Evolutionary conservation across 805 yeast genomes (phyloP).

Genomic region (Candida ortonii): DNA sequence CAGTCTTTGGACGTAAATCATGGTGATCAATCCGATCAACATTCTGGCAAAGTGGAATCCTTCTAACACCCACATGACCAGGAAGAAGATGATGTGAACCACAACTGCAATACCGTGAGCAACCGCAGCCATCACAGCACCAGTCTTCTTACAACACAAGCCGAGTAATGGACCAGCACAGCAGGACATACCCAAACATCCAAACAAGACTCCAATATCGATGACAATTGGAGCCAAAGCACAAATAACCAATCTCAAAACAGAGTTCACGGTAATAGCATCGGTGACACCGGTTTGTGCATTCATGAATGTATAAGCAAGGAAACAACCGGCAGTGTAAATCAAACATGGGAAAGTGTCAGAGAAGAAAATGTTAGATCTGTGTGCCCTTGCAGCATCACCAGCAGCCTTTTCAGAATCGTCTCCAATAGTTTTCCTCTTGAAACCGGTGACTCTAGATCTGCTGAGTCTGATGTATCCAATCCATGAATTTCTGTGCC

Average conservation of each 20-base stretch:
- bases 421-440: constrained; percentile 69
- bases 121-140: constrained; percentile 90
- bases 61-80: constrained; percentile 96
- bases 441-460: constrained; percentile 84
- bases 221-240: constrained; percentile 88
- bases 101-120: constrained; percentile 95
- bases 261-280: constrained; percentile 60
- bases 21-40: constrained; percentile 80
- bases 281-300: constrained; percentile 79
- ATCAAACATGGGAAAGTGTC: constrained; percentile 69
- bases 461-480: constrained; percentile 79
- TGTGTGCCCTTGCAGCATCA: constrained; percentile 80
- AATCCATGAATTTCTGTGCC: constrained; percentile 89
- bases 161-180: constrained; percentile 97
- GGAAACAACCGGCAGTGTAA: constrained; percentile 75
- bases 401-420: constrained; percentile 81
- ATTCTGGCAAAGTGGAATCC: constrained; percentile 86
- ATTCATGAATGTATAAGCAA: constrained; percentile 77
- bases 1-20: constrained; percentile 83
- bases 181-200: constrained; percentile 82
- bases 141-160: constrained; percentile 94
- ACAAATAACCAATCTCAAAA: constrained; percentile 70
- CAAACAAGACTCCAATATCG: constrained; percentile 79
- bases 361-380: constrained; percentile 66
- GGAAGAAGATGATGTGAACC: constrained; percentile 81